Conservation (phyloP, 1,139 yeast genomes). For the Suhomyces bribrorum region DNA sequence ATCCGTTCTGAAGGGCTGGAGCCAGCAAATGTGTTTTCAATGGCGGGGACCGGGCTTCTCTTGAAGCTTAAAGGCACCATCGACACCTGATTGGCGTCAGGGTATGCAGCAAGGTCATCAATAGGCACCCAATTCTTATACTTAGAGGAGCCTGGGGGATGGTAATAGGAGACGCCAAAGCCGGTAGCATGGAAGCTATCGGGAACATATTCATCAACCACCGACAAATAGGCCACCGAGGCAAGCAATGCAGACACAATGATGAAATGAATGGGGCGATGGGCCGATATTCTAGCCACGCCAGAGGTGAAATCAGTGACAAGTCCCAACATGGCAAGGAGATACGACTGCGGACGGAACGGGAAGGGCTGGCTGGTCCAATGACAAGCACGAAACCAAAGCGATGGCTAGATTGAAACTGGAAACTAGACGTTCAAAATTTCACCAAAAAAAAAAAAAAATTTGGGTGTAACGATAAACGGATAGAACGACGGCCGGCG, state of each 20-base stretch:
- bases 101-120: slow-evolving; percentile 26
- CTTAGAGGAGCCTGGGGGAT: slow-evolving; percentile 42
- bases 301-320: slow-evolving; percentile 38
- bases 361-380: background rate
- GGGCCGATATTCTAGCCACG: slow-evolving; percentile 69
- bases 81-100: slow-evolving; percentile 47
- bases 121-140: slow-evolving; percentile 45
- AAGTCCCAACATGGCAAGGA: slow-evolving; percentile 26
- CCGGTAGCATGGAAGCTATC: slow-evolving; percentile 25
- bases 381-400: too few relatives aligned
- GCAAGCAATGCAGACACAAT: slow-evolving; percentile 74
- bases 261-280: slow-evolving; percentile 86
- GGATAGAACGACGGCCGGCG: too few relatives aligned
- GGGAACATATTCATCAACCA: slow-evolving; percentile 77
- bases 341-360: background rate
- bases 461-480: too few relatives aligned
- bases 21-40: slow-evolving; percentile 36
- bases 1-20: slow-evolving; percentile 38
- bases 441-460: too few relatives aligned
- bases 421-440: too few relatives aligned
- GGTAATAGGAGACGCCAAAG: slow-evolving; percentile 40
- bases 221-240: slow-evolving; percentile 77
- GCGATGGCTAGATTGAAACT: too few relatives aligned
- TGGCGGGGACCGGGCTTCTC: slow-evolving; percentile 31
- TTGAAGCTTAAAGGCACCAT: slow-evolving; percentile 60